Evolutionary conservation across 495 filamentous ascomycete genomes (phyloP), one percentile per base, ranked within the genome.

Genomic region (Podospora anserina): DNA sequence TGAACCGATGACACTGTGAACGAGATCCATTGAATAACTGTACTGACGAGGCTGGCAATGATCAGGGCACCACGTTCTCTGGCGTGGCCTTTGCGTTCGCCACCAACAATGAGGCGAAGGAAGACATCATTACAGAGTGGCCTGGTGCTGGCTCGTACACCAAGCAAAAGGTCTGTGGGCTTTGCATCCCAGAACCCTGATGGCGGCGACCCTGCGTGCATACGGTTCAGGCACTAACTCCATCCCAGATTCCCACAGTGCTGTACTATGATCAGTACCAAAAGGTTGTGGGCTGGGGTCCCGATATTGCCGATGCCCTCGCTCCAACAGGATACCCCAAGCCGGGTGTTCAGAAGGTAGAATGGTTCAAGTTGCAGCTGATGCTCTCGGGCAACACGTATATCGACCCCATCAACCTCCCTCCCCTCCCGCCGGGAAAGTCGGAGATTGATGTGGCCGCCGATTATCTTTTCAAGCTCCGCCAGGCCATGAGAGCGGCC

Each of bases 91-190:
- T 90, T 72, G 89, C 88, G 4, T 91, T 90, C 72, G 88, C 87
- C n/a, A 91, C 88, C 19, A 90, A 90, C 75, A 89, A 88, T 69
- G 89, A 91, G 75, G 88, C 88, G 66, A 91, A 91, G 78, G 89
- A 91, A 77, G 89, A 91, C 75, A 91, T 91, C 68, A 91, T 91
- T 66, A 89, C 88, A 68, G 89, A 91, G 80, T 91, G 89, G 89
- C 89, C 89, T 11, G 89, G 89, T 60, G 88, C 89, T 16, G 89
- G 89, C 68, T 90, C 88, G 44, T 89, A 90, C 74, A 90, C 89
- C 30, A 91, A 91, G 72, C 89, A 91, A 78, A 91, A 91, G 85
- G 89, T 90, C 23, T 26, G 67, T 68, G 44, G 34, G 59, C 6
- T 9, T 9, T 23, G 60, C 27, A 32, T 13, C 15, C 39, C 2